A percentile compares a stretch with the other conserved stretches of the same genome.
phyloP scores from a whole-genome alignment of 768 basidiomycete species.

The Termitomyces sp. region DNA sequence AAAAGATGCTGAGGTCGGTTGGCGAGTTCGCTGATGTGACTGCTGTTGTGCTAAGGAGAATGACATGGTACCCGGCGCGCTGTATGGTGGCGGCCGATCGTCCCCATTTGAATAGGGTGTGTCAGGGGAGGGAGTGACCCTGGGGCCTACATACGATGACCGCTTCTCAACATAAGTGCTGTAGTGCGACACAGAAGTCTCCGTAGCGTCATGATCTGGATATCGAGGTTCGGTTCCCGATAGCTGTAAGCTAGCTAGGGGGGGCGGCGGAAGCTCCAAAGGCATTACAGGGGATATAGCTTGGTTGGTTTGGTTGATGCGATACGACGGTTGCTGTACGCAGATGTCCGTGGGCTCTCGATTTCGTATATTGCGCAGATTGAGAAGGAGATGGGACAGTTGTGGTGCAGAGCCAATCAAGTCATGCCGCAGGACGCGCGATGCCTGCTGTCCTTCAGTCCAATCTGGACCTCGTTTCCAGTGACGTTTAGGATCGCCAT shows the following conservation, averaged over 20 bases:
- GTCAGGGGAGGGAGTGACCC: slow-evolving; percentile 10
- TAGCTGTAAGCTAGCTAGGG: slow-evolving; percentile 22
- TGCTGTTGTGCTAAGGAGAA: slow-evolving; percentile 11
- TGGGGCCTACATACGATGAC: slow-evolving; percentile 14
- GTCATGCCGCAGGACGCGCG: slow-evolving; percentile 55
- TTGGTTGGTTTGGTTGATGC: slow-evolving; percentile 18
- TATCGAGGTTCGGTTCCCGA: slow-evolving; percentile 22
- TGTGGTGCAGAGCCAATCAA: slow-evolving; percentile 60
- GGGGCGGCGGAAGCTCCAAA: slow-evolving; percentile 35
- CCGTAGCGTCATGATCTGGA: slow-evolving; percentile 14
- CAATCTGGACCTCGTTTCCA: slow-evolving; percentile 72
- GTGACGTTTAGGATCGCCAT: slow-evolving; percentile 27
- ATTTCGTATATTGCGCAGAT: slow-evolving; percentile 38
- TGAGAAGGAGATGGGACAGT: slow-evolving; percentile 49
- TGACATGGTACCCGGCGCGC: slow-evolving; percentile 15
- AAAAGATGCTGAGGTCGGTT: slow-evolving; percentile 4
- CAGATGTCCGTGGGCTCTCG: slow-evolving; percentile 26
- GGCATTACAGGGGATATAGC: slow-evolving; percentile 18
- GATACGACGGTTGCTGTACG: slow-evolving; percentile 31
- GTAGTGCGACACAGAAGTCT: slow-evolving; percentile 15
- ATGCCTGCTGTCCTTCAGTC: slow-evolving; percentile 72
- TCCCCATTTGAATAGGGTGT: slow-evolving; percentile 9
- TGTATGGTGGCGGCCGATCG: slow-evolving; percentile 16
- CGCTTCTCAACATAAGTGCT: slow-evolving; percentile 18
- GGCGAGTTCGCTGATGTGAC: neutral